These are phyloP conservation scores for Neurospora sp. DNA, from an alignment of 495 filamentous ascomycete species.

Conservation along the genomic window DNA sequence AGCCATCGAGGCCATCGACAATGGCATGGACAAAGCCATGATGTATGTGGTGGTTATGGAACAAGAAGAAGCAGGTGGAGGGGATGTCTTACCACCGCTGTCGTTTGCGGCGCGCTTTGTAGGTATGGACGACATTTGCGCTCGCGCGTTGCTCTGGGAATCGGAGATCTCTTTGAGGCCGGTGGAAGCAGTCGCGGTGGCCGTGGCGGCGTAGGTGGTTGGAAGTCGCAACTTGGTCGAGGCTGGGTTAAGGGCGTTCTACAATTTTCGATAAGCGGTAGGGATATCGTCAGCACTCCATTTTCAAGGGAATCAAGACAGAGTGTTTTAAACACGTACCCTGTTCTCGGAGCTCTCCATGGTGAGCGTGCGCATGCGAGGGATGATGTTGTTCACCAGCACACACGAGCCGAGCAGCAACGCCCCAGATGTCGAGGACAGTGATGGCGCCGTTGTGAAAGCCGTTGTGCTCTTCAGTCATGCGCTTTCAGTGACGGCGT, in stretches of 20 bases:
- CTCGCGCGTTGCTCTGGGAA: slow-evolving; percentile 60
- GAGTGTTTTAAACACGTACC: slow-evolving; percentile 14
- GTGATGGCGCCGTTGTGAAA: slow-evolving; percentile 17
- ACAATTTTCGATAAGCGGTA: not conserved
- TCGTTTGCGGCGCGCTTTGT: slow-evolving; percentile 31
- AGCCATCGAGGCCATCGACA: slow-evolving; percentile 4
- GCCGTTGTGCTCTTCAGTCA: slow-evolving; percentile 13
- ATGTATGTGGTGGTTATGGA: not conserved
- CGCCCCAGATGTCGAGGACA: slow-evolving; percentile 16
- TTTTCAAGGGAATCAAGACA: not conserved
- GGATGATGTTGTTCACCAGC: slow-evolving; percentile 18
- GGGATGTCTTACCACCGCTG: slow-evolving; percentile 10
- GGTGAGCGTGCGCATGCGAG: slow-evolving; percentile 19
- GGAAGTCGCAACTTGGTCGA: not conserved
- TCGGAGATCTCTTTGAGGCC: slow-evolving; percentile 37
- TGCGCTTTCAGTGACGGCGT: slow-evolving; percentile 7
- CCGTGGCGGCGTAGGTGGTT: slow-evolving; percentile 1
- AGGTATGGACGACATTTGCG: slow-evolving; percentile 42
- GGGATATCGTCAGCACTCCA: not conserved
- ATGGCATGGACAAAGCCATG: not conserved
- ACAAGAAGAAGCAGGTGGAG: not conserved
- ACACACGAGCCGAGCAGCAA: slow-evolving; percentile 23
- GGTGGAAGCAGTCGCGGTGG: not conserved
- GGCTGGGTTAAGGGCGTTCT: not conserved
- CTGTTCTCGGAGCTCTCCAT: slow-evolving; percentile 35